These are phyloP conservation scores for Sporothrix brunneoviolacea DNA, from an alignment of 2,329 filamentous ascomycete species.

Conservation along the genomic window DNA sequence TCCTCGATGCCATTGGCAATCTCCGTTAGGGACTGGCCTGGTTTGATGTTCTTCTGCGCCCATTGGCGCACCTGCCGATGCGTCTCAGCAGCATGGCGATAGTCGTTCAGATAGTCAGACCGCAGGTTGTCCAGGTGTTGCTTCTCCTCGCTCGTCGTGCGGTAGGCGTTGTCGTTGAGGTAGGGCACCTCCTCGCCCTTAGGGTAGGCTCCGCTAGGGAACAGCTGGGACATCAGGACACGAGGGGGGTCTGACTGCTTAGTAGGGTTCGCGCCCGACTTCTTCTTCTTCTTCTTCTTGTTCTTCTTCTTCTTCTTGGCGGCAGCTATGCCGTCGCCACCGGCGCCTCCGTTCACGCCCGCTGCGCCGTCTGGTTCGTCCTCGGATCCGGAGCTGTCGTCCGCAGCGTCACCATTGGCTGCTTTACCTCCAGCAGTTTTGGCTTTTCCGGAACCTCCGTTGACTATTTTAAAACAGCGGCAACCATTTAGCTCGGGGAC, in stretches of 20 bases:
- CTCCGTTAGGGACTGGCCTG: conserved; percentile 68
- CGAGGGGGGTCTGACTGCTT: conserved; percentile 72
- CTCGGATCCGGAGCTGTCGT: conserved; percentile 45
- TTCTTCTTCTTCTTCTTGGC: conserved; percentile 39
- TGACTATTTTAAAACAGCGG: conserved; percentile 2
- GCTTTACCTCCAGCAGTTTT: conserved; percentile 33
- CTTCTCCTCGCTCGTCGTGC: conserved; percentile 80
- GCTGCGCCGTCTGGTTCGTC: conserved; percentile 43
- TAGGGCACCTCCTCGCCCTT: conserved; percentile 75
- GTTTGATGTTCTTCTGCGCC: conserved; percentile 72
- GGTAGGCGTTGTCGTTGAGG: conserved; percentile 65
- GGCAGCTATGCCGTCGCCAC: conserved; percentile 25
- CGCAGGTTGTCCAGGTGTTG: conserved; percentile 74
- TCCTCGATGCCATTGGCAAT: conserved; percentile 80
- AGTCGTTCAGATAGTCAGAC: conserved; percentile 69
- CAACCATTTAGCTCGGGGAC: background rate
- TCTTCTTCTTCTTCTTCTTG: conserved; percentile 71
- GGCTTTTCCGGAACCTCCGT: conserved; percentile 14
- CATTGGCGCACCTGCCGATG: conserved; percentile 77
- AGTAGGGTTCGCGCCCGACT: conserved; percentile 61
- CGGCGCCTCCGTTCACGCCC: conserved; percentile 23
- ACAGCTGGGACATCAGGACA: conserved; percentile 66
- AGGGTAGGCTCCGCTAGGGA: conserved; percentile 65
- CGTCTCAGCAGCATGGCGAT: conserved; percentile 70
- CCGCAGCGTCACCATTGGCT: conserved; percentile 27